These are phyloP conservation scores for Microcos paniculata DNA, from an alignment of 345 rosid species.

Conservation along the genomic window DNA sequence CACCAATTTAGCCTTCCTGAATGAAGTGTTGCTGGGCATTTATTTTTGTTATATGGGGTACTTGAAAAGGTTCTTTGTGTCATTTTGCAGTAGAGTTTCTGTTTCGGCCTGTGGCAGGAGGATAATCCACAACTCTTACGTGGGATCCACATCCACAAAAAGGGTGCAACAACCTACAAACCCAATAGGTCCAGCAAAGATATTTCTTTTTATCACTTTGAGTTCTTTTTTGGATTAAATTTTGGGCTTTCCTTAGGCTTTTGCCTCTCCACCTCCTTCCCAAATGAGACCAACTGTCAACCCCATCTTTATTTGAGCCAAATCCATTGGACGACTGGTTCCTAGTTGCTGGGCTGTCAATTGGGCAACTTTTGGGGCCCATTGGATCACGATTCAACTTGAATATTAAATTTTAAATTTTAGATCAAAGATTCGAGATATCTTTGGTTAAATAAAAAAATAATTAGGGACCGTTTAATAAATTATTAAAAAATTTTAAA, in stretches of 20 bases:
- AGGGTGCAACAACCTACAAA: background rate
- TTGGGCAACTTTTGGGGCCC: no score
- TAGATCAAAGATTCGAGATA: no score
- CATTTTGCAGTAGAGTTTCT: background rate
- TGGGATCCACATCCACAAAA: background rate
- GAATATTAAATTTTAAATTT: no score
- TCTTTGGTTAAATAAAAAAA: no score
- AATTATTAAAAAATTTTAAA: no score
- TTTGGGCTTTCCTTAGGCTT: background rate
- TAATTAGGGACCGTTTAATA: no score
- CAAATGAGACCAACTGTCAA: background rate
- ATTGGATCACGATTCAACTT: no score
- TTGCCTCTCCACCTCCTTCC: background rate
- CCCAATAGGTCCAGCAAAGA: background rate
- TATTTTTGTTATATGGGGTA: no score
- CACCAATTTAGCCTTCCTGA: background rate
- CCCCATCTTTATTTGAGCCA: background rate
- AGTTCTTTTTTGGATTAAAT: background rate
- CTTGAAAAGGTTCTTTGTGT: background rate
- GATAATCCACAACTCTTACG: background rate
- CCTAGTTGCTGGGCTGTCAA: background rate
- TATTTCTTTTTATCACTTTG: no score
- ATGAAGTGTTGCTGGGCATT: background rate
- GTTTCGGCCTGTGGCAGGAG: background rate
- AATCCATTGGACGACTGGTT: no score